phyloP scores from a whole-genome alignment of 1,139 yeast genomes.

The Pneumocystis canis region DNA sequence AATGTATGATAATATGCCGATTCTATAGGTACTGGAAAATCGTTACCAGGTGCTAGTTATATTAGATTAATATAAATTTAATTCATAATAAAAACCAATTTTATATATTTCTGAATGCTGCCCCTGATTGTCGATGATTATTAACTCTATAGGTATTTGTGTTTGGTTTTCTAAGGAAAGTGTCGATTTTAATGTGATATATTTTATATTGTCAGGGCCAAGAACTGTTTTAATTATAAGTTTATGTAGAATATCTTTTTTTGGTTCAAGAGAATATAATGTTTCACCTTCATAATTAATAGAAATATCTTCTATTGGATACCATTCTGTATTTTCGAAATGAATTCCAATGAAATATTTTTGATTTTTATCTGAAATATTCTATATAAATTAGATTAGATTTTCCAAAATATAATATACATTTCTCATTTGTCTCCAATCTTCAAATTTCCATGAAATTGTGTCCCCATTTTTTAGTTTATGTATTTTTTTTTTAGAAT shows the following conservation, averaged over 20 bases:
- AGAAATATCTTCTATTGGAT: slow-evolving; percentile 40
- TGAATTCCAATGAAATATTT: slow-evolving; percentile 7
- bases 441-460: slow-evolving; percentile 85
- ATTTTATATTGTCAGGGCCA: slow-evolving; percentile 64
- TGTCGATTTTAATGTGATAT: slow-evolving; percentile 62
- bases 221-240: slow-evolving; percentile 56
- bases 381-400: neutral
- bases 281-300: slow-evolving; percentile 79
- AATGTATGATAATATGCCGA: slow-evolving; percentile 46
- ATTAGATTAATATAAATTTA: slow-evolving; percentile 1
- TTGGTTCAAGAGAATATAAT: slow-evolving; percentile 51
- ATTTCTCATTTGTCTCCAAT: slow-evolving; percentile 80
- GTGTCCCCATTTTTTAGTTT: slow-evolving; percentile 36
- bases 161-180: slow-evolving; percentile 57
- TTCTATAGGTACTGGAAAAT: slow-evolving; percentile 59
- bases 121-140: slow-evolving; percentile 24
- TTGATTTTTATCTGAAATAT: slow-evolving; percentile 5
- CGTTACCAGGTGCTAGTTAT: slow-evolving; percentile 33
- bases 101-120: slow-evolving; percentile 14
- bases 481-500: slow-evolving; percentile 20
- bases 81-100: slow-evolving; percentile 12
- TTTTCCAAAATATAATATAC: neutral
- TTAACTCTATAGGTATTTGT: slow-evolving; percentile 41
- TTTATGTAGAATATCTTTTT: slow-evolving; percentile 51
- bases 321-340: slow-evolving; percentile 41